Evolutionary conservation across 352 stramenopile species (phyloP), one percentile per base, ranked within the genome.

Genomic region (Phytophthora lateralis): DNA sequence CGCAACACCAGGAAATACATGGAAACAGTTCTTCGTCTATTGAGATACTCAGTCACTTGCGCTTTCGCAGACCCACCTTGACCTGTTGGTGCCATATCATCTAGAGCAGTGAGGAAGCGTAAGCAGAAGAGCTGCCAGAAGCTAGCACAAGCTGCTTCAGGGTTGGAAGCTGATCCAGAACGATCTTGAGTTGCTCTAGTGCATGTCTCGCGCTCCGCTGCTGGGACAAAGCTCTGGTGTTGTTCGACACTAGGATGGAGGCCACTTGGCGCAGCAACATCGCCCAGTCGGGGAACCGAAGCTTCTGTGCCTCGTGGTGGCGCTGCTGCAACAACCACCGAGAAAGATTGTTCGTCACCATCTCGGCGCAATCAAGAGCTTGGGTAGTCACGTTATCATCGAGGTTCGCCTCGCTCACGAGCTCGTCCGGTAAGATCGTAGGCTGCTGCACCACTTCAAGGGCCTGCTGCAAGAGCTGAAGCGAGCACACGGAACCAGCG

Each of bases 241-340:
- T 41, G 15, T 42, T 48, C 4, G 47, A 45, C 2, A 70, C 55
- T 11, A 90, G 60, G 3, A 80, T 64, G 2, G 66, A 66, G 4
- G 65, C 54, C 15, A 82, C 75, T 2, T 61, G 59, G 2, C 50
- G 43, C 5, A 90, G 51, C 39, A 89, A 37, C 1, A 18, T n/a
- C 0, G 75, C 67, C 83, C 81, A 92, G 18, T 85, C 66, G 11
- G 34, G 37, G 35, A 89, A 87, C 15, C 49, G 53, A n/a, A 61
- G 57, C n/a, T 73, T 81, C 11, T 64, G 63, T 11, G 68, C 52
- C 53, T 89, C 69, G n/a, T 82, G 68, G 18, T 92, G 80, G 2
- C 47, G 52, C 24, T 83, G 80, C 39, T 70, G 60, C 30, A 85
- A 39, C 46, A 92, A 18, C 45, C 60, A 71, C 42, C 27, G 43